Base-by-base conservation (phyloP, 1,284 basidiomycete species). In the Lentinus polychrous region DNA sequence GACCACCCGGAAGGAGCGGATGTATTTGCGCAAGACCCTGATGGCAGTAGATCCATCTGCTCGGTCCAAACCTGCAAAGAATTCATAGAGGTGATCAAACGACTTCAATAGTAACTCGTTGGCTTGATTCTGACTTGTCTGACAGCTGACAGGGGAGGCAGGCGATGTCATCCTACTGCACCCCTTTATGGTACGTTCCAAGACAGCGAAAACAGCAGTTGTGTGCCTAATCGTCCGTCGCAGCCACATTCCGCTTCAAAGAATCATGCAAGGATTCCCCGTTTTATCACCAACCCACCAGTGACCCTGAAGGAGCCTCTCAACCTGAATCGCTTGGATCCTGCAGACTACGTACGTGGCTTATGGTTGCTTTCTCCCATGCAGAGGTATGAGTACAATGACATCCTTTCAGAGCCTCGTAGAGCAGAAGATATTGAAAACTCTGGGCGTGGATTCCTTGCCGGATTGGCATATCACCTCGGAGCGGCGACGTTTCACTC, bases 241-340 rank as follows among this genome's bases (percentile, higher is more conserved):
- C 23, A 60, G 67, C 63, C 61, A 7, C 66, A 66, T 49, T 64
- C 65, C 8, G 66, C 66, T 15, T 67, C 66, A 6, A 66, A 63
- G 60, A 67, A 67, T 51, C 59, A 66, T 44, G 53, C 64, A 17
- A 57, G 68, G 45, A 53, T 66, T 41, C 57, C 66, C 22, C 56
- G 68, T 1, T 63, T 71, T 46, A 69, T 71, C 51, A 70, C 68
- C 0, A 71, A 70, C 45, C 68, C 69, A 14, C 65, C 68, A 1
- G 65, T 70, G 0, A 62, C 61, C 7, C 55, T 70, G 44, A 64
- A 65, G 36, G 62, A 60, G 35, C 67, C 69, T 2, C 63, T 70
- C 52, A 63, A 68, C 45, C 57, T 68, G 49, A 61, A 65, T 50
- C 61, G 68, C n/a, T 50, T 50, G 22, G 52, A 69, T 45, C 59